Conservation (phyloP, 331 rosid genomes). For the Cydonia oblonga region DNA sequence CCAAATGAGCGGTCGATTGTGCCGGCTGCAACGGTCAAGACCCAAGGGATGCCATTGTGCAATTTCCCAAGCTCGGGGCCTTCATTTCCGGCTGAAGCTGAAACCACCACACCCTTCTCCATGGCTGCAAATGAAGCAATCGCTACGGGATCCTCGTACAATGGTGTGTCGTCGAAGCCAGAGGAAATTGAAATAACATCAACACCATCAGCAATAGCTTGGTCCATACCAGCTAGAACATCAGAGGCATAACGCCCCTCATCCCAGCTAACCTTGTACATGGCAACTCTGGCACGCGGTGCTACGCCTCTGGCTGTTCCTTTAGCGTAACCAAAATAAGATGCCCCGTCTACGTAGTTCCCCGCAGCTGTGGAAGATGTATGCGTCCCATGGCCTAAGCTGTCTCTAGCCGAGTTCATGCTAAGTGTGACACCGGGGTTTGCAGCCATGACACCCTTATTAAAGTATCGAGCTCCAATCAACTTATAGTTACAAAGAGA, state of each 20-base stretch:
- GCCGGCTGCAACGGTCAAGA: constrained; percentile 37
- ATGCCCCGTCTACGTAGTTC: constrained; percentile 22
- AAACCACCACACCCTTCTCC: constrained; percentile 48
- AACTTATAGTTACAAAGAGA: constrained; percentile 42
- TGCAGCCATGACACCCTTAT: constrained; percentile 37
- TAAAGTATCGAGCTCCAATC: constrained; percentile 49
- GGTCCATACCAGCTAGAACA: constrained; percentile 46
- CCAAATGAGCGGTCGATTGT: constrained; percentile 33
- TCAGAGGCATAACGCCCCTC: constrained; percentile 41
- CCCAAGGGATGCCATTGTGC: constrained; percentile 56
- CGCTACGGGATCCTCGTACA: constrained; percentile 42
- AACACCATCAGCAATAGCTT: constrained; percentile 49
- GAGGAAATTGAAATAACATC: constrained; percentile 45
- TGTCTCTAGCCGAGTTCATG: constrained; percentile 51
- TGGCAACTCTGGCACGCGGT: constrained; percentile 36
- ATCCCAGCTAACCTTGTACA: constrained; percentile 31
- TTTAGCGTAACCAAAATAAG: constrained; percentile 37
- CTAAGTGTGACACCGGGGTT: constrained; percentile 10
- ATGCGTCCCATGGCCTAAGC: constrained; percentile 35
- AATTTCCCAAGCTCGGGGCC: constrained; percentile 20
- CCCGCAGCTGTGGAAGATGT: constrained; percentile 48
- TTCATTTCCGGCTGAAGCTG: constrained; percentile 44
- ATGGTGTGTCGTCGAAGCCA: constrained; percentile 18
- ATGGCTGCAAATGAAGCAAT: constrained; percentile 49
- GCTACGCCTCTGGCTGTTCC: constrained; percentile 52